phyloP scores from a whole-genome alignment of 192 early-diverging fungal genomes.

The Coemansia sp. region DNA sequence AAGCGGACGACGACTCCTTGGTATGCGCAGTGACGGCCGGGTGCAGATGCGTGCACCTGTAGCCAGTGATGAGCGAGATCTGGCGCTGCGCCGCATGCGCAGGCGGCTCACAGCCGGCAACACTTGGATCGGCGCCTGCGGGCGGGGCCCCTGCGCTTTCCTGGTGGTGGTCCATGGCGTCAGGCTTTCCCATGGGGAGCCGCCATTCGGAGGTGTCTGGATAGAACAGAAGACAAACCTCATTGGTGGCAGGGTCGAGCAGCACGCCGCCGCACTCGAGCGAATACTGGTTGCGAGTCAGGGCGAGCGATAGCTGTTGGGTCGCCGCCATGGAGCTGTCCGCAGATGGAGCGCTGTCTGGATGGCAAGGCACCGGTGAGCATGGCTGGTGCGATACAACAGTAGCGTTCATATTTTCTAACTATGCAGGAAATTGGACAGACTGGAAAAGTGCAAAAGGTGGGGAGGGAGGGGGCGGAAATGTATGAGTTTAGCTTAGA shows the following conservation, averaged over 20 bases:
- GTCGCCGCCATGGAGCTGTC: neutral
- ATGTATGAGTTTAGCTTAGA: neutral
- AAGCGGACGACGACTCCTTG: neutral
- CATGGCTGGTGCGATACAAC: neutral
- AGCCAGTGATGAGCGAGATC: slow-evolving; percentile 47
- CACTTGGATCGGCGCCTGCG: slow-evolving; percentile 15
- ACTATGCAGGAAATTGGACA: neutral
- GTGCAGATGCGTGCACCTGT: slow-evolving; percentile 50
- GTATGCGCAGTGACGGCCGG: slow-evolving; percentile 17
- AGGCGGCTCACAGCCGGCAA: slow-evolving; percentile 45
- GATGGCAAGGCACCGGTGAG: neutral
- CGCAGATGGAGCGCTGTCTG: neutral
- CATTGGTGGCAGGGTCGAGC: slow-evolving; percentile 45
- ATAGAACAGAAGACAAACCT: slow-evolving; percentile 54
- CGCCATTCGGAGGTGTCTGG: slow-evolving; percentile 56
- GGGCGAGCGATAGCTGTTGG: slow-evolving; percentile 13
- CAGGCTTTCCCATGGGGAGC: slow-evolving; percentile 43
- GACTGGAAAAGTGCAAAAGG: too few species aligned
- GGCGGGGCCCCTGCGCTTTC: neutral
- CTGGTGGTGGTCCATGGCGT: slow-evolving; percentile 18
- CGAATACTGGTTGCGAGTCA: slow-evolving; percentile 46
- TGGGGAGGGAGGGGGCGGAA: neutral
- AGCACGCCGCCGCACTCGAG: slow-evolving; percentile 50
- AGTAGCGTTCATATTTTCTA: neutral
- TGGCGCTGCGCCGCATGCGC: slow-evolving; percentile 43